Conservation (phyloP, 306 rosid genomes). For the Vicia sativa region DNA sequence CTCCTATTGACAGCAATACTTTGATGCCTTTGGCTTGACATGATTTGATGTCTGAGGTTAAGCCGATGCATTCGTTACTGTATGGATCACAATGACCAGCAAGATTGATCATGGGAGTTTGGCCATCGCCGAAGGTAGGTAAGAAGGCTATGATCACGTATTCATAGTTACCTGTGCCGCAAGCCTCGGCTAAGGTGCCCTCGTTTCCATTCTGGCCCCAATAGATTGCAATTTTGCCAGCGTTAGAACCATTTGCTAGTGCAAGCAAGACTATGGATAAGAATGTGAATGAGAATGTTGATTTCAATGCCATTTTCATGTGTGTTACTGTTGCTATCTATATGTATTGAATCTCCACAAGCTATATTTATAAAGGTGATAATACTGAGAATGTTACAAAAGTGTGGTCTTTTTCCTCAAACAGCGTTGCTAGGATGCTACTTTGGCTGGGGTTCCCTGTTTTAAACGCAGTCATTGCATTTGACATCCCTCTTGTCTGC, state of each 20-base stretch:
- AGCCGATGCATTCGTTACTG: constrained; percentile 39
- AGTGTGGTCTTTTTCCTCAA: not conserved
- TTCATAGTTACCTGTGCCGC: constrained; percentile 43
- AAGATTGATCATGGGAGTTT: constrained; percentile 41
- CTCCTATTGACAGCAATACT: constrained; percentile 52
- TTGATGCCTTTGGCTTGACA: constrained; percentile 55
- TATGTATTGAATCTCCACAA: no score
- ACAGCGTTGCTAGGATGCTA: constrained; percentile 37
- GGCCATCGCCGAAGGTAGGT: constrained; percentile 46
- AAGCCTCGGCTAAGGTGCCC: constrained; percentile 40
- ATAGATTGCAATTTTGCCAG: constrained; percentile 45
- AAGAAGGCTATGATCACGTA: constrained; percentile 46
- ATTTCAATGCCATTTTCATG: constrained; percentile 30
- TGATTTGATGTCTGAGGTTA: constrained; percentile 39
- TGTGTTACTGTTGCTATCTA: not conserved
- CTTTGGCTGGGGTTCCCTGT: not conserved
- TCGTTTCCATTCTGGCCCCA: constrained; percentile 50
- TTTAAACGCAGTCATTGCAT: constrained; percentile 15
- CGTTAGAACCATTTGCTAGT: constrained; percentile 27
- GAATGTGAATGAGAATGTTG: constrained; percentile 28
- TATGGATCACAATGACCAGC: constrained; percentile 49
- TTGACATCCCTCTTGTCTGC: constrained; percentile 25
- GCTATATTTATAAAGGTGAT: no score
- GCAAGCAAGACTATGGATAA: constrained; percentile 33
- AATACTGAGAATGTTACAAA: constrained; percentile 5